Evolutionary conservation across 768 basidiomycete genomes (phyloP), one percentile per base, ranked within the genome.

Genomic region (Leccinum disarticulatum): DNA sequence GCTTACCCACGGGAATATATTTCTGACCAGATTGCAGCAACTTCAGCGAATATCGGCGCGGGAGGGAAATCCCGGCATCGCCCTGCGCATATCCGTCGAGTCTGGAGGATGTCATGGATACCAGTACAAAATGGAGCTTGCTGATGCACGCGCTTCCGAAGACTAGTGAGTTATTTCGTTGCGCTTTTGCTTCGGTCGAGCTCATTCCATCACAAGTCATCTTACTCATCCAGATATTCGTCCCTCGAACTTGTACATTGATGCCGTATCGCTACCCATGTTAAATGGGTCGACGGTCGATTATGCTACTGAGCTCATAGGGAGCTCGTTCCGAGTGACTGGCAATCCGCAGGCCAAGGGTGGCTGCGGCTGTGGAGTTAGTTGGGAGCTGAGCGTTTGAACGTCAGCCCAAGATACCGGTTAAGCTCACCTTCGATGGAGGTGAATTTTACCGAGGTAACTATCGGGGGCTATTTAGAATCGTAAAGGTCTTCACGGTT

Each of bases 101-200:
- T 92, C 90, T 11, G 96, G 96, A 11, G 96, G 96, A 19, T 98
- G 96, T 69, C 95, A 98, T 71, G 96, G 96, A 38, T 98, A 98
- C 73, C 94, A 97, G 68, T 97, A 98, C 74, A 95, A 91, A 65
- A 84, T 98, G 82, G 86, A 89, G 57, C 81, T 98, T 4, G 88
- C 90, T 3, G 80, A 79, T 38, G 74, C 76, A 48, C 79, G 80
- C 15, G 77, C 80, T 30, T 79, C 80, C 5, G 93, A 95, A 63
- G 95, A 97, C 74, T 97, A 95, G 95, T 95, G 70, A 70, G 92
- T 78, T 1, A 3, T 22, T 7, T 25, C 11, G 33, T 35, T 35
- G 33, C 3, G n/a, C 6, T 52, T 4, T 9, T 6, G 1, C 15
- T 27, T 2, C 36, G 3, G 49, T 54, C 36, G 4, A 22, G 19